These are phyloP conservation scores for Isabelozyma pseudorhagii DNA, from an alignment of 805 yeast species.

Conservation along the genomic window DNA sequence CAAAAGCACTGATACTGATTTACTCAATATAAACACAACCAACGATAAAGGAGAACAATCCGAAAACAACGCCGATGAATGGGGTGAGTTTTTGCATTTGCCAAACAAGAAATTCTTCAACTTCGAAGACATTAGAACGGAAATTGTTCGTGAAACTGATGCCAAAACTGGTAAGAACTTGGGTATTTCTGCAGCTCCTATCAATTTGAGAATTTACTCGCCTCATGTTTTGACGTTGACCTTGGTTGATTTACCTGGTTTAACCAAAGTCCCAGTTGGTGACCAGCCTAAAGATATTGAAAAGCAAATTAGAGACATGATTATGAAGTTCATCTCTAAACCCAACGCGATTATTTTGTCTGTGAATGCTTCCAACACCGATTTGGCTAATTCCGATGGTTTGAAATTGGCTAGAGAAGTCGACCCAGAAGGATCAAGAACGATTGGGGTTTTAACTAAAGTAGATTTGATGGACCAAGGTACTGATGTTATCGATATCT, in stretches of 20 bases:
- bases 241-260: slow-evolving; percentile 93
- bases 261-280: slow-evolving; percentile 98
- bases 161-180: slow-evolving; percentile 74
- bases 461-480: slow-evolving; percentile 98
- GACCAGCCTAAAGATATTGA: slow-evolving; percentile 98
- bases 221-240: slow-evolving; percentile 94
- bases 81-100: slow-evolving; percentile 96
- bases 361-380: slow-evolving; percentile 95
- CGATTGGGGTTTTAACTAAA: slow-evolving; percentile 95
- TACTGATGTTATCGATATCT: slow-evolving; percentile 92
- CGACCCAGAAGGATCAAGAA: slow-evolving; percentile 93
- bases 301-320: slow-evolving; percentile 87
- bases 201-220: slow-evolving; percentile 86
- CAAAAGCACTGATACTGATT: slow-evolving; percentile 24
- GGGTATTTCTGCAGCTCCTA: slow-evolving; percentile 91
- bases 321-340: slow-evolving; percentile 87
- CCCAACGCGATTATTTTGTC: slow-evolving; percentile 94
- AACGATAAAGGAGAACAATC: slow-evolving; percentile 47
- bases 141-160: slow-evolving; percentile 89
- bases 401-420: slow-evolving; percentile 95
- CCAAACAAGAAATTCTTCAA: slow-evolving; percentile 86
- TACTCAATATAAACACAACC: slow-evolving; percentile 43
- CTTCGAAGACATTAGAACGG: slow-evolving; percentile 84
- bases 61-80: slow-evolving; percentile 78
- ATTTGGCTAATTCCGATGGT: slow-evolving; percentile 95